A percentile compares a stretch with the other conserved stretches of the same genome.
These are phyloP conservation scores for Plasmodium vivax DNA, from an alignment of 169 alveolate genomes.

Conservation along the genomic window DNA sequence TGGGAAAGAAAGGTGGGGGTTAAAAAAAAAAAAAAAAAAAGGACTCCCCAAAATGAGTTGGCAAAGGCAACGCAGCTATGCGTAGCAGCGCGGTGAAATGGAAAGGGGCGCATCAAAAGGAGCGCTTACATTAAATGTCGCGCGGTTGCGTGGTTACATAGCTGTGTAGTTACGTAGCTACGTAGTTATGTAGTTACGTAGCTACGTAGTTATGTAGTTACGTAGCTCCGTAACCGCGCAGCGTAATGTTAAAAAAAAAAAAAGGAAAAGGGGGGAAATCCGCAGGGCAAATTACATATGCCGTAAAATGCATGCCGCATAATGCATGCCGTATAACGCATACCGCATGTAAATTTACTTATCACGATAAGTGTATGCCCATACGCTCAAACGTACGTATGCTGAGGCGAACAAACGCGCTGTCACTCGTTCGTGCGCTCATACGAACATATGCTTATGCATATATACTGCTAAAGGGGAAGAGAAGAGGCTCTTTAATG, in stretches of 20 bases:
- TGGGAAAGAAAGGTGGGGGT: not conserved
- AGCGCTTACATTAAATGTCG: not conserved
- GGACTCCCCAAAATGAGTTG: not conserved
- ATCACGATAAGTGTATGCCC: not conserved
- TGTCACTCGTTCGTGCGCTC: not conserved
- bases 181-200: too few species aligned
- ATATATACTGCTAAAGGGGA: not conserved
- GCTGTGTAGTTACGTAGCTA: too few species aligned
- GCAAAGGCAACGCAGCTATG: not conserved
- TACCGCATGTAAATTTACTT: not conserved
- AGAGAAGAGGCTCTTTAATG: not conserved
- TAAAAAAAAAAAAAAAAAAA: not conserved
- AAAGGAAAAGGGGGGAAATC: not conserved
- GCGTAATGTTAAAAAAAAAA: not conserved
- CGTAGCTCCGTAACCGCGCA: not conserved
- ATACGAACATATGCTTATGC: not conserved
- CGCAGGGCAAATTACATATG: not conserved
- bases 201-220: too few species aligned
- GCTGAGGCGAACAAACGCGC: not conserved
- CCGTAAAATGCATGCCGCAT: not conserved
- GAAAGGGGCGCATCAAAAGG: not conserved
- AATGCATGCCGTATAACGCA: not conserved
- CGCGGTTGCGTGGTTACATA: too few species aligned
- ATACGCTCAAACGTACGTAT: constrained; percentile 1
- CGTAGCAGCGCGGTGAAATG: not conserved